These are phyloP conservation scores for Striga asiatica DNA, from an alignment of 257 asterid genomes.

Conservation along the genomic window DNA sequence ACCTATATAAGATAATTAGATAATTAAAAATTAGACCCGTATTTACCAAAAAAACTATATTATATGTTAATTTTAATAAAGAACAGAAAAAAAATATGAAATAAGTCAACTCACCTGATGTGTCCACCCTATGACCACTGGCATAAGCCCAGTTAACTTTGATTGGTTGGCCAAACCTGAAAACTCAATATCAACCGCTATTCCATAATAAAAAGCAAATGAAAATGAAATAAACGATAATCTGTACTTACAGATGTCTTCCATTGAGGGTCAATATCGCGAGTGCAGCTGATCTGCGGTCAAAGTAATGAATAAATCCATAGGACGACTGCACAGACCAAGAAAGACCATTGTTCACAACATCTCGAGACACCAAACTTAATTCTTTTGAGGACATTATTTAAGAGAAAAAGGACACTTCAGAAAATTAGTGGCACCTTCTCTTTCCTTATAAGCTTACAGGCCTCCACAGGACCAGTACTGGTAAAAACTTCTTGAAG, in stretches of 20 bases:
- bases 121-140: constrained; percentile 93
- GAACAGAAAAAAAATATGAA: constrained; percentile 3
- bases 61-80: constrained; percentile 9
- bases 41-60: not conserved
- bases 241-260: constrained; percentile 59
- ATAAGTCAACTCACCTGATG: constrained; percentile 49
- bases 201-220: not conserved
- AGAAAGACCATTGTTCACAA: constrained; percentile 10
- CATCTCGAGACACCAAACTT: constrained; percentile 6
- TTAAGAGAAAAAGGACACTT: not conserved
- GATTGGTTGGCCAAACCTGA: constrained; percentile 93
- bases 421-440: constrained; percentile 35
- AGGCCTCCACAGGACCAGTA: constrained; percentile 77
- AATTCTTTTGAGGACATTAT: not conserved
- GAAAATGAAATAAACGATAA: not conserved
- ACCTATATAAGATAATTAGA: constrained; percentile 31
- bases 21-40: not conserved
- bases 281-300: constrained; percentile 52
- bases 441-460: constrained; percentile 86
- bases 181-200: constrained; percentile 8
- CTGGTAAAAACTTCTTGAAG: constrained; percentile 85
- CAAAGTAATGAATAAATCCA: constrained; percentile 55
- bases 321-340: constrained; percentile 48
- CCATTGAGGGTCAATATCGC: constrained; percentile 46
- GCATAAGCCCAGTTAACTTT: constrained; percentile 95